A percentile compares a stretch with the other conserved stretches of the same genome.
These are phyloP conservation scores for Vitis vinifera DNA, from an alignment of 164 flowering plant species.

Conservation along the genomic window DNA sequence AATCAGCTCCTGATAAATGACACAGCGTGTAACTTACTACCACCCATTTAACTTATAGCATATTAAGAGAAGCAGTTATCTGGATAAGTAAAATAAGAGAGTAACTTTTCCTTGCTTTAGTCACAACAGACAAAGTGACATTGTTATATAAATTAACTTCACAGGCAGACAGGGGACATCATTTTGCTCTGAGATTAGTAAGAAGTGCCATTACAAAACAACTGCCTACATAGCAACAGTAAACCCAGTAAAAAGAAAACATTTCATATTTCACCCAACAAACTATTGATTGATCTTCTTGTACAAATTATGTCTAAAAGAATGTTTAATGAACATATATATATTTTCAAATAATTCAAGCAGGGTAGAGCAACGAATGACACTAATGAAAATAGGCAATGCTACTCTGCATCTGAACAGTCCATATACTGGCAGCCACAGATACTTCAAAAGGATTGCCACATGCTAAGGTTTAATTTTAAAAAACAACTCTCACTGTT, in stretches of 20 bases:
- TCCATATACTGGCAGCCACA: background rate
- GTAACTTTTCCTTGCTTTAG: background rate
- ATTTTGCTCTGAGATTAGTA: background rate
- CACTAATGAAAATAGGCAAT: background rate
- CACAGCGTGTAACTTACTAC: background rate
- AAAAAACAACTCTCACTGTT: no score
- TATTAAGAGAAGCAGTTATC: background rate
- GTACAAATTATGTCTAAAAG: no score
- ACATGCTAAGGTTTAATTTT: no score
- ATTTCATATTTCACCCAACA: background rate
- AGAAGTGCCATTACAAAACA: background rate
- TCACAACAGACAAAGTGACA: background rate
- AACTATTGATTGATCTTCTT: background rate
- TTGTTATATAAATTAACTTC: background rate
- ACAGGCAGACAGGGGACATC: background rate
- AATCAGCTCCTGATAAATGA: constrained; percentile 65
- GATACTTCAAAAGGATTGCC: no score
- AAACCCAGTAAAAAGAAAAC: background rate
- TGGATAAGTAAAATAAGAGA: background rate
- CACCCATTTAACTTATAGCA: background rate
- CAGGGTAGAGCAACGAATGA: background rate
- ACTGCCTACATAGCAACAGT: background rate
- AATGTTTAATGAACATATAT: background rate
- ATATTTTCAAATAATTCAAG: background rate
- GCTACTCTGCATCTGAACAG: background rate